Evolutionary conservation across 2,329 filamentous ascomycete species (phyloP).

Genomic region (Fusarium aywerte): DNA sequence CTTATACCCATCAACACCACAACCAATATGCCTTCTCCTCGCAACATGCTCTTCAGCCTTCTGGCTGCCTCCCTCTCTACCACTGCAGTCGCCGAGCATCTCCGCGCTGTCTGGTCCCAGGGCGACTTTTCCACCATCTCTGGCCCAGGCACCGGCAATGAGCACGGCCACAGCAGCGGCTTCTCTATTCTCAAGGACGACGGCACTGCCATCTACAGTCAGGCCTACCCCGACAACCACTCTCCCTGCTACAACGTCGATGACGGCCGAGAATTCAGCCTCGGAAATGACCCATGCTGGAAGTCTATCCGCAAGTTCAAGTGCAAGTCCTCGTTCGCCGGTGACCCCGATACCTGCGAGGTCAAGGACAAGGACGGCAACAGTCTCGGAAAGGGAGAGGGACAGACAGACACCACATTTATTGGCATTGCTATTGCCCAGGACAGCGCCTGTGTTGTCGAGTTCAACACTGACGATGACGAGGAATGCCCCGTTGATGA

Average conservation of each 20-base stretch:
- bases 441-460: conserved; percentile 15
- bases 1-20: no score
- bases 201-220: conserved; percentile 10
- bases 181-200: conserved; percentile 20
- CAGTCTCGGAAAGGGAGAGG: conserved; percentile 10
- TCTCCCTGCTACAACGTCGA: conserved; percentile 1
- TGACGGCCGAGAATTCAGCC: conserved; percentile 6
- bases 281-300: conserved; percentile 12
- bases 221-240: conserved; percentile 3
- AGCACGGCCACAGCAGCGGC: neutral
- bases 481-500: neutral
- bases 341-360: conserved; percentile 10
- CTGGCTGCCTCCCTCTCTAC: conserved; percentile 3
- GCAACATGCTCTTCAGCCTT: neutral
- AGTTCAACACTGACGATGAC: conserved; percentile 15
- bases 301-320: conserved; percentile 7
- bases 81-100: conserved; percentile 4
- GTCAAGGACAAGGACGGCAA: conserved; percentile 13
- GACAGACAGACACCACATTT: conserved; percentile 9
- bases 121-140: conserved; percentile 15
- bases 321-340: neutral
- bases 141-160: neutral
- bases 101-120: conserved; percentile 15
- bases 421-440: conserved; percentile 17
- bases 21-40: conserved; percentile 6